Evolutionary conservation across 345 rosid species (phyloP).

Genomic region (Acer negundo): DNA sequence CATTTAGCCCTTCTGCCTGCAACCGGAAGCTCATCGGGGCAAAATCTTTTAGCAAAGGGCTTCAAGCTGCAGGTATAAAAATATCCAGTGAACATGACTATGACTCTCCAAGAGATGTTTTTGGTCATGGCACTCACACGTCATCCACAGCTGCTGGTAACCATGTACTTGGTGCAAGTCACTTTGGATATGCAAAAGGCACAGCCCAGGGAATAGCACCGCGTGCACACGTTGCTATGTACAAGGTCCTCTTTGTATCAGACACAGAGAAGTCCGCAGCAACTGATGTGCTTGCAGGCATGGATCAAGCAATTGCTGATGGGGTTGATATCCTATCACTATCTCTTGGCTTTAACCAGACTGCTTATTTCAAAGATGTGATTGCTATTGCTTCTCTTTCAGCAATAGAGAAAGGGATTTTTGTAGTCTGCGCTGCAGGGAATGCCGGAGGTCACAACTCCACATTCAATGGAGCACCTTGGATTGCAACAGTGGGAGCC

Average conservation of each 20-base stretch:
- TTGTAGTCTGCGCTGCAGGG: conserved; percentile 48
- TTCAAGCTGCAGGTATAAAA: conserved; percentile 25
- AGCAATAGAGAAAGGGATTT: conserved; percentile 49
- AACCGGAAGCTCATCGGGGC: conserved; percentile 44
- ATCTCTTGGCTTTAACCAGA: conserved; percentile 45
- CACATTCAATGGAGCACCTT: conserved; percentile 40
- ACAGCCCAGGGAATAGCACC: conserved; percentile 46
- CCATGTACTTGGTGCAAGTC: conserved; percentile 23
- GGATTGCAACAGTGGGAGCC: conserved; percentile 51
- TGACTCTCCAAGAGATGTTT: conserved; percentile 31
- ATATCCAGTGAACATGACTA: conserved; percentile 18
- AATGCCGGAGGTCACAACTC: conserved; percentile 41
- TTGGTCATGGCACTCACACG: conserved; percentile 46
- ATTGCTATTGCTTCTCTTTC: conserved; percentile 63
- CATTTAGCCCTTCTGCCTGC: conserved; percentile 23
- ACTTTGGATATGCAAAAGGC: conserved; percentile 44
- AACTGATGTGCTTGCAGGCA: conserved; percentile 61
- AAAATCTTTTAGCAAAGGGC: conserved; percentile 29
- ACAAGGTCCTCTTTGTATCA: conserved; percentile 28
- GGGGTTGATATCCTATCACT: conserved; percentile 63
- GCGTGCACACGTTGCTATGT: conserved; percentile 40
- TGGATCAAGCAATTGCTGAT: conserved; percentile 74
- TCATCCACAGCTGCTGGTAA: conserved; percentile 43
- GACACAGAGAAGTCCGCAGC: conserved; percentile 26
- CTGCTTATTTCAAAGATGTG: conserved; percentile 34